Evolutionary conservation across 305 asterid species (phyloP).

Genomic region (Nicotiana rustica): DNA sequence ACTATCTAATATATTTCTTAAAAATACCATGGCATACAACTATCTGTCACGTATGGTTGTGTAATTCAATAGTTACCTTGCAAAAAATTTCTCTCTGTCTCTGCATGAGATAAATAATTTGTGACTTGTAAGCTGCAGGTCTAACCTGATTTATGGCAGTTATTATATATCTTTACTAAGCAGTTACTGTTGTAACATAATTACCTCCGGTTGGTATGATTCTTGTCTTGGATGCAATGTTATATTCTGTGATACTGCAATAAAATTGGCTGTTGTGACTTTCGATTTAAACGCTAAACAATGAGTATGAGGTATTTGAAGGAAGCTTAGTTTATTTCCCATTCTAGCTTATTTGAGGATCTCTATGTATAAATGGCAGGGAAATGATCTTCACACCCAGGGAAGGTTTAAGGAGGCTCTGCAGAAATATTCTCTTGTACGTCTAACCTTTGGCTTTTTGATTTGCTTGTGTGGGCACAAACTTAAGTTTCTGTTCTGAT

Average conservation of each 20-base stretch:
- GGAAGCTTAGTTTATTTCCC: not conserved
- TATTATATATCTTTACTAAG: not conserved
- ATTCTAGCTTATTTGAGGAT: constrained; percentile 23
- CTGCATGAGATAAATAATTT: constrained; percentile 1
- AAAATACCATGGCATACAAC: not conserved
- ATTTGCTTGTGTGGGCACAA: constrained; percentile 29
- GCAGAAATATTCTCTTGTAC: constrained; percentile 84
- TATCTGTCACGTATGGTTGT: not conserved
- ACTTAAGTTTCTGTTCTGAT: constrained; percentile 4
- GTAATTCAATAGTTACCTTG: constrained; percentile 21
- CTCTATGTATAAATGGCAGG: constrained; percentile 59
- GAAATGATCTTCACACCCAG: constrained; percentile 82
- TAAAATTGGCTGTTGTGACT: constrained; percentile 3
- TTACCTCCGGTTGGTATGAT: not conserved
- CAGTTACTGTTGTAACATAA: not conserved
- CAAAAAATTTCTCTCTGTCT: not conserved
- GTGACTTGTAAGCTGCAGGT: constrained; percentile 19
- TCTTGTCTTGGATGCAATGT: not conserved
- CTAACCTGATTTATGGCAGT: constrained; percentile 20
- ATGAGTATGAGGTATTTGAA: not conserved
- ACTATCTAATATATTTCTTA: not conserved
- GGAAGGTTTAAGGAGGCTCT: constrained; percentile 75
- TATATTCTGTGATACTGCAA: constrained; percentile 20
- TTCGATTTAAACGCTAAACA: constrained; percentile 1
- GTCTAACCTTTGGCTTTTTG: constrained; percentile 41